Evolutionary conservation across 2,329 filamentous ascomycete genomes (phyloP), one percentile per base, ranked within the genome.

Genomic region (Magnaporthiopsis incrustans): DNA sequence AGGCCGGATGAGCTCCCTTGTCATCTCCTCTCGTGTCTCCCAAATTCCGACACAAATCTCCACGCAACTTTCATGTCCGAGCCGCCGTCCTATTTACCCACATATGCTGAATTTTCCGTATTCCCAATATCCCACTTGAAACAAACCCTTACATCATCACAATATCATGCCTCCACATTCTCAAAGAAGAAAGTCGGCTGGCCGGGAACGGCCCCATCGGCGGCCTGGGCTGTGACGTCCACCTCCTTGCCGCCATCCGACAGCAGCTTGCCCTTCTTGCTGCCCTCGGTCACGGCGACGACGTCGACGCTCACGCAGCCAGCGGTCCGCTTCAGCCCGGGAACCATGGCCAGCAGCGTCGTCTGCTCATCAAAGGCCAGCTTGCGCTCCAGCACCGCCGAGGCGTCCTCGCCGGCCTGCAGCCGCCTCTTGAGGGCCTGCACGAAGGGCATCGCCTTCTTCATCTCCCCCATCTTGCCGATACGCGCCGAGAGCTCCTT

Each of bases 391-490:
- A 98, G 88, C 12, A 97, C 91, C 2, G 78, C 81, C 30, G 84
- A 80, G 1, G 85, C 79, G 18, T 81, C 78, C 77, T 94, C 86
- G 67, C 90, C 89, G 61, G 82, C 81, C 65, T 92, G 82, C 64
- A 99, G 84, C 63, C 91, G 86, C 76, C 85, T 90, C 88, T 97
- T 97, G 66, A 98, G 80, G 8, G 76, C 78, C 78, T 98, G 93
- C 61, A 97, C 88, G 73, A 97, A 98, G 0, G 95, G 95, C 94
- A 98, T 98, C 2, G 92, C 94, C 79, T 96, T 95, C 86, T 98
- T 99, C 84, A 92, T 92, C 78, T 96, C 91, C 58, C 87, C 87
- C 72, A 92, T 82, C 81, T 96, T 96, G 69, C 86, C 87, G 65
- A 97, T 88, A 72, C 87, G 85, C 69, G 86, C 87, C 71, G 87